Evolutionary conservation across 2,329 filamentous ascomycete species (phyloP).

Genomic region (Xylariaceae sp.): DNA sequence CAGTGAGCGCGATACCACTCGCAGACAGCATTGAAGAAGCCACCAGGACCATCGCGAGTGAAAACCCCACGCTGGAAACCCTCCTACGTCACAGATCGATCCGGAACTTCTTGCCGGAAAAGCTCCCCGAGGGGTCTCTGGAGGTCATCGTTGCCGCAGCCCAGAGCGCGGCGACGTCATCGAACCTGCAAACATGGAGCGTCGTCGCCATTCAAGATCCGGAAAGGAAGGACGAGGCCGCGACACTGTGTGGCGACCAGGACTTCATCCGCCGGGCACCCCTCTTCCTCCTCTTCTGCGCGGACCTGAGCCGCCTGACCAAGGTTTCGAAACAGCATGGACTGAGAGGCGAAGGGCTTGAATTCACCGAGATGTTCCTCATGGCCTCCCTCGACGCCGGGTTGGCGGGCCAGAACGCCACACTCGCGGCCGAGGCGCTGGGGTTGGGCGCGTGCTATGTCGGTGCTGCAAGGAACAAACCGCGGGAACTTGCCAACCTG

Average conservation of each 20-base stretch:
- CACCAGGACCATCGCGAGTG: not conserved
- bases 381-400: conserved; percentile 30
- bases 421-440: conserved; percentile 28
- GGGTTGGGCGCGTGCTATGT: conserved; percentile 30
- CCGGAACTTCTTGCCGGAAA: conserved; percentile 24
- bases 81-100: conserved; percentile 29
- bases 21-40: no score
- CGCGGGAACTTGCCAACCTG: conserved; percentile 25
- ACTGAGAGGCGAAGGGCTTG: conserved; percentile 21
- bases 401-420: conserved; percentile 29
- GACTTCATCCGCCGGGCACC: conserved; percentile 30
- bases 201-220: conserved; percentile 27
- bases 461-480: conserved; percentile 27
- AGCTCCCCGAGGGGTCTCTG: conserved; percentile 22
- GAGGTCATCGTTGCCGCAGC: conserved; percentile 29
- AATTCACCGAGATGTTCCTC: conserved; percentile 30
- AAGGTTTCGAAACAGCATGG: conserved; percentile 20
- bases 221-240: conserved; percentile 24
- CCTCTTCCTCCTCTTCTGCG: conserved; percentile 31
- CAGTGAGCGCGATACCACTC: conserved; percentile 1
- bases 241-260: conserved; percentile 27
- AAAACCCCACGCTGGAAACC: conserved; percentile 21
- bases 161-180: conserved; percentile 32
- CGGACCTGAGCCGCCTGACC: conserved; percentile 29
- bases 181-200: conserved; percentile 33